Evolutionary conservation across 805 yeast genomes (phyloP).

Genomic region (Metschnikowia picachoensis): DNA sequence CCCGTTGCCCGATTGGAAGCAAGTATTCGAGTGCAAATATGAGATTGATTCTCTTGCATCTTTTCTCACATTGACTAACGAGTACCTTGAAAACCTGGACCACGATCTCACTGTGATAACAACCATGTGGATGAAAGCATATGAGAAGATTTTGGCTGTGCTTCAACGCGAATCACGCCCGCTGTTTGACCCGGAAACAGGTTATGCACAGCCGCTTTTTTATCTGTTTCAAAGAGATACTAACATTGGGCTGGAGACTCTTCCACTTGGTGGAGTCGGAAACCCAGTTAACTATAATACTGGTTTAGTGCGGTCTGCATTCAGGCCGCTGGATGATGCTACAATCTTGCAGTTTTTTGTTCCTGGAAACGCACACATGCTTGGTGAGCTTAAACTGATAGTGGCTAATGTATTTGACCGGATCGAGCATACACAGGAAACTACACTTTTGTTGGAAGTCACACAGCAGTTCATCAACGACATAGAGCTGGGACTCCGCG

Average conservation of each 20-base stretch:
- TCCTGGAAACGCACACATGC: conserved; percentile 80
- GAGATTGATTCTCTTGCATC: conserved; percentile 85
- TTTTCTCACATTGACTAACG: conserved; percentile 70
- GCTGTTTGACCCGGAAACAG: conserved; percentile 50
- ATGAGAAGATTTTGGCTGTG: conserved; percentile 46
- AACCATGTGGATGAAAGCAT: conserved; percentile 56
- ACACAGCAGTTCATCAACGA: conserved; percentile 36
- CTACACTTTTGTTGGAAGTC: conserved; percentile 14
- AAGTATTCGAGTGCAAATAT: conserved; percentile 85
- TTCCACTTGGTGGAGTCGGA: conserved; percentile 74
- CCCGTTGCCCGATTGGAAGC: conserved; percentile 67
- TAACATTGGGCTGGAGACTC: conserved; percentile 74
- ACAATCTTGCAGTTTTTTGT: conserved; percentile 74
- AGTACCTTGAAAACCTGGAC: conserved; percentile 54
- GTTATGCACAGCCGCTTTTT: conserved; percentile 44
- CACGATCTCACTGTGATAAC: conserved; percentile 46
- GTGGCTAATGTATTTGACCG: conserved; percentile 20
- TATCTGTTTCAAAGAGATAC: conserved; percentile 76
- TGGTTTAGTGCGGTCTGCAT: conserved; percentile 76
- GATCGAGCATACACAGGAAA: conserved; percentile 9
- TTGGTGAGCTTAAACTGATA: conserved; percentile 53
- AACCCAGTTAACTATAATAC: conserved; percentile 73
- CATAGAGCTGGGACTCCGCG: conserved; percentile 54
- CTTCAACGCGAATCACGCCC: conserved; percentile 59
- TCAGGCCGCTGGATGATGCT: conserved; percentile 87